Evolutionary conservation across 305 asterid genomes (phyloP).

Genomic region (Solanum hybrid): DNA sequence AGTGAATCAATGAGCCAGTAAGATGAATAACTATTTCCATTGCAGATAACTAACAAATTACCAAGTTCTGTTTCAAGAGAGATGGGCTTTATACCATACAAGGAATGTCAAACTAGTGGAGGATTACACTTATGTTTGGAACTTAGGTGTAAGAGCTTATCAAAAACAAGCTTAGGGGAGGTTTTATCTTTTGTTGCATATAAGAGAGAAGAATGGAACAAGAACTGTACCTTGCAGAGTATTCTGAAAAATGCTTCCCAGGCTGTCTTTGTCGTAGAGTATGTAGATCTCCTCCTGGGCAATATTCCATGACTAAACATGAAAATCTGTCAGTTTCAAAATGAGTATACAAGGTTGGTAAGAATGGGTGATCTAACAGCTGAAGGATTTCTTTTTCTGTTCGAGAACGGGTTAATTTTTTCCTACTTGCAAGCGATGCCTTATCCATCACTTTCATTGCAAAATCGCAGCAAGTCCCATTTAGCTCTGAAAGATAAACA

Average conservation of each 20-base stretch:
- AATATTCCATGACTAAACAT: constrained; percentile 89
- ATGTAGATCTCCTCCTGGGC: constrained; percentile 96
- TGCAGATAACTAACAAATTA: background rate
- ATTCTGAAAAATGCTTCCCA: constrained; percentile 87
- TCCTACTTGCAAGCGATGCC: constrained; percentile 84
- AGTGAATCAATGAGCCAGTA: background rate
- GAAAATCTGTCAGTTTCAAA: constrained; percentile 85
- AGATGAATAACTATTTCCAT: background rate
- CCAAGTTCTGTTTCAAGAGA: background rate
- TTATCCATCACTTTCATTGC: constrained; percentile 99
- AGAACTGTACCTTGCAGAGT: constrained; percentile 66
- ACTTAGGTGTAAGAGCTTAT: background rate
- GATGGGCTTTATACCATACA: background rate
- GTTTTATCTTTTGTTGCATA: background rate
- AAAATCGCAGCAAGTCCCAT: constrained; percentile 65
- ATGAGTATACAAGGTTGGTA: constrained; percentile 89
- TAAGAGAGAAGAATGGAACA: background rate
- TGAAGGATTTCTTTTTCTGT: constrained; percentile 91
- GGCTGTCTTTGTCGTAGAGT: constrained; percentile 82
- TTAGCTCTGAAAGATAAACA: constrained; percentile 82
- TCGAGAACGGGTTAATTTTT: constrained; percentile 73
- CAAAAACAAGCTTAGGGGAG: background rate
- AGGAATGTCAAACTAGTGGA: background rate
- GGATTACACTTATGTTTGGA: background rate
- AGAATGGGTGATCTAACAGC: constrained; percentile 90